These are phyloP conservation scores for Zancudomyces culisetae DNA, from an alignment of 371 early-diverging fungal genomes.

Conservation along the genomic window DNA sequence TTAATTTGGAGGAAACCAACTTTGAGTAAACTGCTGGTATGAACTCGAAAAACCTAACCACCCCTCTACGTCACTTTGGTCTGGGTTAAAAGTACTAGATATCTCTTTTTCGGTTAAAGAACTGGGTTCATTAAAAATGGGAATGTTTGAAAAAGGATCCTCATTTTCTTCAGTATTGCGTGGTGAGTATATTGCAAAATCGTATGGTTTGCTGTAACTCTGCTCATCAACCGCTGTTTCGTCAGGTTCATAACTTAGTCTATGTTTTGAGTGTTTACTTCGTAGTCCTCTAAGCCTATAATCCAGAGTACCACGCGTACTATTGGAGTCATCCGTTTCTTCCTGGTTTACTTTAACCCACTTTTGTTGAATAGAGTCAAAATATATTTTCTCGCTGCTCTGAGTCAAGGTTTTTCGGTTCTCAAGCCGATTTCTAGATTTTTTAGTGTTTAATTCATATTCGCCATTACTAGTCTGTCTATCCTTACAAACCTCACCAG, in stretches of 20 bases:
- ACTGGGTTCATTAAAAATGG: not conserved
- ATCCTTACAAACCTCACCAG: not conserved
- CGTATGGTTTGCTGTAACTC: not conserved
- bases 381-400: constrained; percentile 1
- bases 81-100: not conserved
- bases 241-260: not conserved
- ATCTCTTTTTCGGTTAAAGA: not conserved
- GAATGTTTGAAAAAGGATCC: constrained; percentile 1
- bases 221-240: not conserved
- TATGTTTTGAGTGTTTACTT: not conserved
- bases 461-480: not conserved
- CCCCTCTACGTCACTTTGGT: not conserved
- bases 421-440: constrained; percentile 1
- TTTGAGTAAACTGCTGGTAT: not conserved
- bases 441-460: not conserved
- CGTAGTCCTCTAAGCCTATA: not conserved
- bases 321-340: not conserved
- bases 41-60: not conserved
- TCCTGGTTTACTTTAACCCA: not conserved
- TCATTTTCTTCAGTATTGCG: not conserved
- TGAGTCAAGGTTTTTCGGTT: not conserved
- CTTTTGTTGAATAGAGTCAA: not conserved
- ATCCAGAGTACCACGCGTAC: not conserved
- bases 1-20: not conserved
- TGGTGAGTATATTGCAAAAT: not conserved